Evolutionary conservation across 768 basidiomycete species (phyloP).

Genomic region (Tephrocybe rancida): DNA sequence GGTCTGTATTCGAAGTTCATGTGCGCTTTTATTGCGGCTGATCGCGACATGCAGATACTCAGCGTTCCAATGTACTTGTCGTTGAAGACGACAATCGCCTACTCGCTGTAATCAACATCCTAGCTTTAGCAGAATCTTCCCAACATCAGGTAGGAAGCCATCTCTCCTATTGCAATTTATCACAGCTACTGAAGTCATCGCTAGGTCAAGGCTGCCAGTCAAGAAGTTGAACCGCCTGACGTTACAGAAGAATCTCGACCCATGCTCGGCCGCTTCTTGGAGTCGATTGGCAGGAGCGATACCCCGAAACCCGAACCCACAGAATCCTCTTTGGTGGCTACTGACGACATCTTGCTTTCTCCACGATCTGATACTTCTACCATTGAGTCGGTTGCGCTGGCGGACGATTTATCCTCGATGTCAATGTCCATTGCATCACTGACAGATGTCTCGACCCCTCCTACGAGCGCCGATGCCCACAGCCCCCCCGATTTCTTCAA

Average conservation of each 20-base stretch:
- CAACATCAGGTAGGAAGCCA: slow-evolving; percentile 1
- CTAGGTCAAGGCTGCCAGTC: not conserved
- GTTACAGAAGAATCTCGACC: not conserved
- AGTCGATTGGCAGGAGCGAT: slow-evolving; percentile 1
- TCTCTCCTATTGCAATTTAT: not conserved
- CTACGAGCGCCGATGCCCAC: not conserved
- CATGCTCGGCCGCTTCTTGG: not conserved
- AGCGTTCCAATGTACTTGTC: not conserved
- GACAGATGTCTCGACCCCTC: not conserved
- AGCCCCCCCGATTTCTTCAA: not conserved
- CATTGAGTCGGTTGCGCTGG: not conserved
- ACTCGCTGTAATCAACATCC: not conserved
- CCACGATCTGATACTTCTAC: not conserved
- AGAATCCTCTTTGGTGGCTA: not conserved
- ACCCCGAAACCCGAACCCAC: not conserved
- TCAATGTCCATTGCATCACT: not conserved
- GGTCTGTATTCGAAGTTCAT: not conserved
- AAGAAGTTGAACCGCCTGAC: not conserved
- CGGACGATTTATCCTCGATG: not conserved
- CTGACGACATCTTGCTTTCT: not conserved
- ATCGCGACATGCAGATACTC: not conserved
- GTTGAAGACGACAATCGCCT: slow-evolving; percentile 1
- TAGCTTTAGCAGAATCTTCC: not conserved
- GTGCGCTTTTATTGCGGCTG: not conserved
- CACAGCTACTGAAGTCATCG: not conserved